phyloP scores from a whole-genome alignment of 202 grass and related monocot species.

The Zizania palustris region DNA sequence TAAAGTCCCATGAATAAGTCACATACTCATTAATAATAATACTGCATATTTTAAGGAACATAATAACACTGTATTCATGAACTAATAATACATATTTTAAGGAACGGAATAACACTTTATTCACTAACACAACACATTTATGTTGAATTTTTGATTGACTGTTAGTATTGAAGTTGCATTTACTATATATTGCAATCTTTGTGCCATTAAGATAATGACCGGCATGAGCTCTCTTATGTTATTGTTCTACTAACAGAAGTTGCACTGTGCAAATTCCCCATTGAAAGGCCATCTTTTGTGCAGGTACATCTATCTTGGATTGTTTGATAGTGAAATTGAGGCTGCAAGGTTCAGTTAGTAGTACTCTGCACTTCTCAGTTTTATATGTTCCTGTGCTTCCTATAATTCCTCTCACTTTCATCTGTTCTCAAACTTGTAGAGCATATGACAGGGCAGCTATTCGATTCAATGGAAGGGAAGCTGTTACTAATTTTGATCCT shows the following conservation, averaged over 20 bases:
- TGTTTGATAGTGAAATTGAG: conserved; percentile 86
- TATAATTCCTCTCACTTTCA: conserved; percentile 15
- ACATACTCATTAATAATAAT: too few relatives aligned
- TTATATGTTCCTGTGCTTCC: background rate
- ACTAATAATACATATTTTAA: too few relatives aligned
- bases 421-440: conserved; percentile 37
- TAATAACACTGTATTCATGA: too few relatives aligned
- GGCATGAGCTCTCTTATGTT: background rate
- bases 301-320: conserved; percentile 93
- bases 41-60: too few relatives aligned
- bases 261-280: conserved; percentile 6
- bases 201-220: background rate
- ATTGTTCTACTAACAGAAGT: background rate
- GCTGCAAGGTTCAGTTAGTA: conserved; percentile 69
- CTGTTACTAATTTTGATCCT: conserved; percentile 71
- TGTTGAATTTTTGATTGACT: background rate
- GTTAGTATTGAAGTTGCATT: background rate
- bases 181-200: background rate
- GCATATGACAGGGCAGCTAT: conserved; percentile 80
- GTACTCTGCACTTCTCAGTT: background rate
- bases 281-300: conserved; percentile 41
- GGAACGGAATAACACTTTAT: too few relatives aligned
- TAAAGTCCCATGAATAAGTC: too few relatives aligned
- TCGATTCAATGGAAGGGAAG: conserved; percentile 67
- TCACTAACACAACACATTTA: background rate